Percentiles rank a stretch among this genome's conserved stretches.
Conservation (phyloP, 129 eudicot genomes). For the Artemisia tridentata region DNA sequence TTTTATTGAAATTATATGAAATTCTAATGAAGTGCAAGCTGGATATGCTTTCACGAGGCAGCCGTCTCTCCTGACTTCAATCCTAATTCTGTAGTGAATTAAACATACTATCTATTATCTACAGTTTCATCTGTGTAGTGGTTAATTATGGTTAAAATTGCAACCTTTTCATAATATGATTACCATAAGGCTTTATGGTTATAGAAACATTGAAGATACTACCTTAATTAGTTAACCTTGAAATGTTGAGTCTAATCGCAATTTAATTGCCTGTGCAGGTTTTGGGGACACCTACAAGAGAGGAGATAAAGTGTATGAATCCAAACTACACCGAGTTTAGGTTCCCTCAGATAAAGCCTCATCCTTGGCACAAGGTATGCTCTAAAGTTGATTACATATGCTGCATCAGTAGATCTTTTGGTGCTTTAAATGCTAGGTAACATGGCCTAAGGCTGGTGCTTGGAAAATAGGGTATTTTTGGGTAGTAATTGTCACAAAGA, state of each 20-base stretch:
- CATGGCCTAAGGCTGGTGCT: neutral
- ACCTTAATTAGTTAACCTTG: too few relatives aligned
- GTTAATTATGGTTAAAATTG: too few relatives aligned
- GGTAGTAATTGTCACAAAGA: too few relatives aligned
- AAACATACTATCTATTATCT: neutral
- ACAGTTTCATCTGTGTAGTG: too few relatives aligned
- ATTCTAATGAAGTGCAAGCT: too few relatives aligned
- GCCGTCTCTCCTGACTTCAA: too few relatives aligned
- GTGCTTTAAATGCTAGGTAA: slow-evolving; percentile 5
- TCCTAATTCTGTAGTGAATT: too few relatives aligned
- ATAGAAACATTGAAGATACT: too few relatives aligned
- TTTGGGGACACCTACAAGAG: slow-evolving; percentile 99
- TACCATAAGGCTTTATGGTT: too few relatives aligned
- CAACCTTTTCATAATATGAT: too few relatives aligned
- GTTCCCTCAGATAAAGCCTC: slow-evolving; percentile 99
- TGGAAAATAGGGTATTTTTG: neutral
- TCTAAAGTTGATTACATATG: slow-evolving; percentile 15
- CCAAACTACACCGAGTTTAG: slow-evolving; percentile 97
- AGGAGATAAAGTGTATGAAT: slow-evolving; percentile 99
- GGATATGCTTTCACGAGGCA: too few relatives aligned
- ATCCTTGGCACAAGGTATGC: slow-evolving; percentile 99
- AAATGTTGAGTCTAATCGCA: neutral
- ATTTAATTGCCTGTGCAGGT: slow-evolving; percentile 51
- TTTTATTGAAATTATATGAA: too few relatives aligned
- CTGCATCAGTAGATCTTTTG: slow-evolving; percentile 10